Percentiles rank a stretch among this genome's conserved stretches.
These are phyloP conservation scores for Kurtzmaniella quercitrusa DNA, from an alignment of 1,139 yeast species.

Conservation along the genomic window DNA sequence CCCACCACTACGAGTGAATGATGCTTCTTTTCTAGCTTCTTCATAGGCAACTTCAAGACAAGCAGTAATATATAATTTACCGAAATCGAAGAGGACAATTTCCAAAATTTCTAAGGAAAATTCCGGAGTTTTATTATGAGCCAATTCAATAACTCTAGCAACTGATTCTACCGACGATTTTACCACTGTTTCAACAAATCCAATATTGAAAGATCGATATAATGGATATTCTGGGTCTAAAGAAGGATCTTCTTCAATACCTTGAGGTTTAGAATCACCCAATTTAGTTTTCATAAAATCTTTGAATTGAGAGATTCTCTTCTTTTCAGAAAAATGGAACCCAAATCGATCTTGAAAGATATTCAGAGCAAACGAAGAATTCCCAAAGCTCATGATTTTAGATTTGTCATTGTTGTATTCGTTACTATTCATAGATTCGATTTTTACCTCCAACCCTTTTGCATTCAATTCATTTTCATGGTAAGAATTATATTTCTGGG, in stretches of 20 bases:
- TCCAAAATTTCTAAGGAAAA: constrained; percentile 66
- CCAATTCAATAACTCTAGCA: constrained; percentile 72
- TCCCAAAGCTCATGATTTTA: neutral
- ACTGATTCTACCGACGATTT: constrained; percentile 76
- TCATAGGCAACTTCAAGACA: constrained; percentile 71
- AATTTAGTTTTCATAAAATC: constrained; percentile 37
- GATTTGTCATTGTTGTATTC: constrained; percentile 14
- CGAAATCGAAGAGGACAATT: constrained; percentile 63
- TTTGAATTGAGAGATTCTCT: constrained; percentile 37
- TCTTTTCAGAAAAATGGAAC: constrained; percentile 37
- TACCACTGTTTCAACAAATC: constrained; percentile 58
- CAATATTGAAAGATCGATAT: constrained; percentile 33
- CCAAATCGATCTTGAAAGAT: constrained; percentile 22
- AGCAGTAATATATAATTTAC: constrained; percentile 68
- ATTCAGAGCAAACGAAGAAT: neutral
- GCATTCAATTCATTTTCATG: constrained; percentile 50
- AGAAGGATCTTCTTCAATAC: constrained; percentile 21
- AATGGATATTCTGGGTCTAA: constrained; percentile 20
- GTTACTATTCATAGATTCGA: constrained; percentile 33
- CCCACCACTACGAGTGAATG: constrained; percentile 19
- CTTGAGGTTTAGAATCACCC: constrained; percentile 17
- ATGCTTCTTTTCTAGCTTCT: constrained; percentile 26
- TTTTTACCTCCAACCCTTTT: constrained; percentile 41
- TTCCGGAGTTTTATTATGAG: constrained; percentile 60
- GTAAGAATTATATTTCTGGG: constrained; percentile 46